Evolutionary conservation across 2,329 filamentous ascomycete genomes (phyloP).

Genomic region (Meredithiella fracta): DNA sequence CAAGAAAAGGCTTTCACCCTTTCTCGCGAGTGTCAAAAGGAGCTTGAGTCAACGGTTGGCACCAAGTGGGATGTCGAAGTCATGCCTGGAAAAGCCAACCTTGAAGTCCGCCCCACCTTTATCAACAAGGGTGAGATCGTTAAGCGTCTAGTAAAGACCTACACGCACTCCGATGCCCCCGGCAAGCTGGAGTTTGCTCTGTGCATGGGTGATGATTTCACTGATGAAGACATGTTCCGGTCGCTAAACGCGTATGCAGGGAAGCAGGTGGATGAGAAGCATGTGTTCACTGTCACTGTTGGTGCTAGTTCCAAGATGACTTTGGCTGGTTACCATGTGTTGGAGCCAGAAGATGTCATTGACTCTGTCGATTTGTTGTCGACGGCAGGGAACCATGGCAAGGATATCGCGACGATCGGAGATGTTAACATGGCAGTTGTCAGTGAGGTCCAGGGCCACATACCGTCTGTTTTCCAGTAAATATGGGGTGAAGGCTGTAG

Average conservation of each 20-base stretch:
- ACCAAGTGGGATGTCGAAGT: slow-evolving; percentile 84
- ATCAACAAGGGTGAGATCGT: slow-evolving; percentile 97
- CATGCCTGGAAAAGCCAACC: slow-evolving; percentile 90
- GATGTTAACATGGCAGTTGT: slow-evolving; percentile 41
- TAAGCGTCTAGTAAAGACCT: slow-evolving; percentile 62
- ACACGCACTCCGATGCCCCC: slow-evolving; percentile 35
- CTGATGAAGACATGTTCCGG: slow-evolving; percentile 93
- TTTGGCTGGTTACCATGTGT: slow-evolving; percentile 72
- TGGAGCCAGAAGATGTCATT: slow-evolving; percentile 79
- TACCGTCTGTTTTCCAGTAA: slow-evolving; percentile 22
- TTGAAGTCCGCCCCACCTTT: slow-evolving; percentile 90
- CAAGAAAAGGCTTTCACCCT: slow-evolving; percentile 70
- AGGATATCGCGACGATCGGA: slow-evolving; percentile 26
- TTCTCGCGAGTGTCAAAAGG: slow-evolving; percentile 63
- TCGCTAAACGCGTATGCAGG: slow-evolving; percentile 47
- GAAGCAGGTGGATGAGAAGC: slow-evolving; percentile 37
- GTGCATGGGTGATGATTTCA: slow-evolving; percentile 89
- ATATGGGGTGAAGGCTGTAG: background rate
- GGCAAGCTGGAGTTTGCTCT: slow-evolving; percentile 64
- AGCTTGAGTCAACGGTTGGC: slow-evolving; percentile 60
- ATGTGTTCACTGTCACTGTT: slow-evolving; percentile 81
- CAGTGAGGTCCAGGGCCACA: slow-evolving; percentile 35
- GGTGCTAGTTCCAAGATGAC: slow-evolving; percentile 87
- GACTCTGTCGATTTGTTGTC: slow-evolving; percentile 43
- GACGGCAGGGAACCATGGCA: slow-evolving; percentile 26